Evolutionary conservation across 129 eudicot species (phyloP), one percentile per base, ranked within the genome.

Genomic region (Flaveria brownii): DNA sequence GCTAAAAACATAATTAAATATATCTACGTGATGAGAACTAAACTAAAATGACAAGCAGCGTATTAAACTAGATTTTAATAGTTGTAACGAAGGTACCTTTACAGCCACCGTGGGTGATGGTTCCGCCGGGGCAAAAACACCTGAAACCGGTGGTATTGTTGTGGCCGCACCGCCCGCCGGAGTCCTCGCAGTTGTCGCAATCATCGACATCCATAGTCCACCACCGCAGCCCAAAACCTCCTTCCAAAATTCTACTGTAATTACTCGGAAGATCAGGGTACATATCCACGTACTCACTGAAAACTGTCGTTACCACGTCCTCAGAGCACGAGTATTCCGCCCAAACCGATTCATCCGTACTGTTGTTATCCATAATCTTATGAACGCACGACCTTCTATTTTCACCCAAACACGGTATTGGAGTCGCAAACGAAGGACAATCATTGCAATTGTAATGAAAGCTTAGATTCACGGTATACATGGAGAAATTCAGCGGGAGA

Each of bases 371-470:
- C 42, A 46, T 11, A 30, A 28, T 11, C 0, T 4, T 33, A 4
- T 62, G 10, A 8, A 85, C 42, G 9, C 45, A 81, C n/a, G 83
- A 52, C n/a, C 3, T 33, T n/a, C 3, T 2, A n/a, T 0, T 7
- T 5, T 12, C 4, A 0, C 14, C 3, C 45, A 73, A 51, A 52
- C 88, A 85, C 9, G 71, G 61, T 42, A 81, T 20, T 17, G 2
- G 10, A 0, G 8, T 25, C 26, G 73, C 84, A 76, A 13, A 59
- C 11, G 0, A 0, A 52, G 76, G 77, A 11, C 23, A 8, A 14
- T 23, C 11, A 1, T 5, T 51, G 67, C 88, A 85, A 30, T 85
- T 26, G 65, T 77, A 77, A 42, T 85, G 78, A 66, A 85, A 81
- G 54, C 81, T 69, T 17, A 85, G 26, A 46, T 82, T 71, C 9